Conservation (phyloP, 495 filamentous ascomycete species). For the Tuber microsphaerosporum region DNA sequence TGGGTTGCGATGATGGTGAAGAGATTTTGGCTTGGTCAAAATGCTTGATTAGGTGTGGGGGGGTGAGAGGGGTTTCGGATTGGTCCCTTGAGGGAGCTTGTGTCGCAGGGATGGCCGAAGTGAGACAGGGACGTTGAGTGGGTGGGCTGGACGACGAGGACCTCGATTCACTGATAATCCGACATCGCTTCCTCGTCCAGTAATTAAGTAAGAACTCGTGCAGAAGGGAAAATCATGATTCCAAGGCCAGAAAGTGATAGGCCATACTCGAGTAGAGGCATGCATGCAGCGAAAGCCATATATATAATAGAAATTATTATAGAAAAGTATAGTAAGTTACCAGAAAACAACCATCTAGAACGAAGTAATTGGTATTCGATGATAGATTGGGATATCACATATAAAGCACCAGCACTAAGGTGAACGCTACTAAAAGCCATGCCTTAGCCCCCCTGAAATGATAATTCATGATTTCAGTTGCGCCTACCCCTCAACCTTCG, state of each 20-base stretch:
- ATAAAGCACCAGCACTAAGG: not conserved
- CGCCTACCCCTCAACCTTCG: not conserved
- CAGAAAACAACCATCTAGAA: not conserved
- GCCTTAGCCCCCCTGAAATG: not conserved
- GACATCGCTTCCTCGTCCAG: not conserved
- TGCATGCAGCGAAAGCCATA: not conserved
- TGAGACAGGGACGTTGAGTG: not conserved
- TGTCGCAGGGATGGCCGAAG: not conserved
- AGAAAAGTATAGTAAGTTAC: not conserved
- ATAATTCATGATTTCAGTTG: not conserved
- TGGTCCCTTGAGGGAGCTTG: not conserved
- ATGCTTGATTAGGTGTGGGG: slow-evolving; percentile 1
- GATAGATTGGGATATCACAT: not conserved
- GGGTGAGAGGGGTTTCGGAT: not conserved
- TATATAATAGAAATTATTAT: not conserved
- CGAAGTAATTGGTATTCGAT: not conserved
- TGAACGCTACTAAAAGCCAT: not conserved
- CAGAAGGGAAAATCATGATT: not conserved
- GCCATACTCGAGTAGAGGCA: not conserved
- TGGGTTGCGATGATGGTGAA: not conserved
- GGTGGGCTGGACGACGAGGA: not conserved
- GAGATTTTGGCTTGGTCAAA: not conserved
- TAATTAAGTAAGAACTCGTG: not conserved
- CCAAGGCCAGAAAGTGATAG: not conserved
- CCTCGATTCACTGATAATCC: not conserved